Evolutionary conservation across 1,284 basidiomycete species (phyloP).

Genomic region (Cutaneotrichosporon mucoides): DNA sequence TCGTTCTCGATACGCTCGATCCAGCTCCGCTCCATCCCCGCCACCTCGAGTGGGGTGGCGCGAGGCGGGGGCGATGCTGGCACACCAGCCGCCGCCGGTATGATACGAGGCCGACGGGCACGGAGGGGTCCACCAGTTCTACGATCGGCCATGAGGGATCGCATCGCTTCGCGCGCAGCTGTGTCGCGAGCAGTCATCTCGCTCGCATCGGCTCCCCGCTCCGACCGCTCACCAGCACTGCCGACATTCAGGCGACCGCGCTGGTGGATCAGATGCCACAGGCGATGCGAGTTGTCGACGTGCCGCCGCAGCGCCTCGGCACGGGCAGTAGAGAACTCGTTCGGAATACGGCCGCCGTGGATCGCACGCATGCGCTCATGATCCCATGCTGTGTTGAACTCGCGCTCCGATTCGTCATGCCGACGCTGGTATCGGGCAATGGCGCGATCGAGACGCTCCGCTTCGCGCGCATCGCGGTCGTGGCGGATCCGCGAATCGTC

Average conservation of each 20-base stretch:
- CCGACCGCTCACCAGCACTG: too few relatives aligned
- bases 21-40: conserved; percentile 8
- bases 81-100: not conserved
- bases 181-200: too few relatives aligned
- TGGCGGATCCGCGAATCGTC: not conserved
- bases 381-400: conserved; percentile 9
- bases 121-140: not conserved
- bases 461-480: conserved; percentile 6
- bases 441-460: conserved; percentile 11
- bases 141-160: too few relatives aligned
- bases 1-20: conserved; percentile 8
- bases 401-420: conserved; percentile 10
- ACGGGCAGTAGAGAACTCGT: conserved; percentile 4
- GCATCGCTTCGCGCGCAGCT: too few relatives aligned
- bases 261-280: conserved; percentile 12
- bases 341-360: conserved; percentile 6
- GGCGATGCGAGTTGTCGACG: conserved; percentile 12
- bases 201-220: too few relatives aligned
- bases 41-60: not conserved
- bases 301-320: conserved; percentile 11
- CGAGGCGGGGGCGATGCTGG: conserved; percentile 1
- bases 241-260: not conserved
- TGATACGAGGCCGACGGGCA: not conserved
- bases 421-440: conserved; percentile 6
- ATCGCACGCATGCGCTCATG: conserved; percentile 8